Evolutionary conservation across 108 stramenopile species (phyloP), one percentile per base, ranked within the genome.

Genomic region (Cyclostephanos tholiformis): DNA sequence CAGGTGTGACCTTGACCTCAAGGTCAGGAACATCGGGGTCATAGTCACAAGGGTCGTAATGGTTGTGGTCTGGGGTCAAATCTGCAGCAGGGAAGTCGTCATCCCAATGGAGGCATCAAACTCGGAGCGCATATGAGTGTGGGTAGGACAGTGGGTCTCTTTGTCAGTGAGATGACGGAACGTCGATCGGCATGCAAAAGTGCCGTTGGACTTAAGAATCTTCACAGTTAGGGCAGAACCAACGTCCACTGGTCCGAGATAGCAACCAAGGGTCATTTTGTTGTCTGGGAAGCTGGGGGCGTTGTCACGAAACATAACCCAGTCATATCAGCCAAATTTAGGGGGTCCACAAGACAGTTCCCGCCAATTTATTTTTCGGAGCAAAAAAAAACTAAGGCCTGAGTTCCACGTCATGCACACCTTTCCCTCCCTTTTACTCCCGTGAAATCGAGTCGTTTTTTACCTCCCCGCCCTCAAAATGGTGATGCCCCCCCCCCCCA

Each of bases 121-220:
- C 22, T 39, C 6, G 6, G 39, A 13, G 32, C 32, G 32, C 32
- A 32, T 32, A 32, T 4, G 32, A 4, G 32, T 32, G 4, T 32
- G 32, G 2, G 32, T 32, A 4, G 32, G 2, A 32, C 32, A 32
- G 4, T 32, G 32, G 32, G 32, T 32, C 32, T 32, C 75, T 11
- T 69, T 44, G 8, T 23, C 41, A 8, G 68, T 70, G 8, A 70
- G 13, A 9, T 17, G 20, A 7, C 58, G 39, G 2, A 46, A 38
- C 14, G 57, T 70, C 5, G 58, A 60, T 10, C 69, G 57, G 20
- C 8, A 27, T 11, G 70, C 63, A 14, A 62, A 10, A 44, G 64
- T 22, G 7, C 77, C 77, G 23, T 71, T 78, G 2, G 0, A 41
- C 10, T 49, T 51, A 26, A 79, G 48, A 11, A 78, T 79, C 19